Evolutionary conservation across 2,329 filamentous ascomycete genomes (phyloP), one percentile per base, ranked within the genome.

Genomic region (Botrytis pseudocinerea): DNA sequence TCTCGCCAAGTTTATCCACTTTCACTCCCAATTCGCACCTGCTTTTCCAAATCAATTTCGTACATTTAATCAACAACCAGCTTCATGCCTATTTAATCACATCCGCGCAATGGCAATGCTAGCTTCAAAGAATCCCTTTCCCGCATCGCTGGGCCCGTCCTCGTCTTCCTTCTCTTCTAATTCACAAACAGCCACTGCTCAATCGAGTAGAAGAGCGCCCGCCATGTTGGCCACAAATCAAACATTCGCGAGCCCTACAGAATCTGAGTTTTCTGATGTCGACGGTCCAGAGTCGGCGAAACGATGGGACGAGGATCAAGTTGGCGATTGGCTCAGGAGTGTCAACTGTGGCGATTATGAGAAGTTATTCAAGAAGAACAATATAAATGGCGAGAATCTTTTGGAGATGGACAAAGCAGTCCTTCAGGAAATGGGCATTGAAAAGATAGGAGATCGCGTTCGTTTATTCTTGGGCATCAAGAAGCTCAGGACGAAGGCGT

Each of bases 321-420:
- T 99, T 44, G 93, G 92, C 80, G 93, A 97, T 69, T 99, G 97
- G 88, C 87, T 99, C 76, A 88, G 91, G 79, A 94, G 90, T 78
- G 95, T 99, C 81, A 95, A 97, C 80, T 98, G 95, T 81, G 91
- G 92, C 78, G 94, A 98, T 81, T 98, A 99, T 83, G 94, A 97
- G 81, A 91, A 93, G 80, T 83, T 97, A 40, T 98, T 98, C 83
- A 84, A 93, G 83, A 91, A 91, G 81, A 97, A 99, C 82, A 93
- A 98, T 82, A 98, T 99, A 85, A 99, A 96, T 81, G 96, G 96
- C 79, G 94, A 98, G 84, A 98, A 97, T 81, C 86, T 99, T 62
- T 87, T 99, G 78, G 96, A 99, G 83, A 95, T 98, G 87, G 96
- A 99, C 83, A 97, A 97, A 85, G 92, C 94, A 72, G 94, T 97